Base-by-base conservation (phyloP, 192 early-diverging fungal genomes). In the Coemansia sp. region DNA sequence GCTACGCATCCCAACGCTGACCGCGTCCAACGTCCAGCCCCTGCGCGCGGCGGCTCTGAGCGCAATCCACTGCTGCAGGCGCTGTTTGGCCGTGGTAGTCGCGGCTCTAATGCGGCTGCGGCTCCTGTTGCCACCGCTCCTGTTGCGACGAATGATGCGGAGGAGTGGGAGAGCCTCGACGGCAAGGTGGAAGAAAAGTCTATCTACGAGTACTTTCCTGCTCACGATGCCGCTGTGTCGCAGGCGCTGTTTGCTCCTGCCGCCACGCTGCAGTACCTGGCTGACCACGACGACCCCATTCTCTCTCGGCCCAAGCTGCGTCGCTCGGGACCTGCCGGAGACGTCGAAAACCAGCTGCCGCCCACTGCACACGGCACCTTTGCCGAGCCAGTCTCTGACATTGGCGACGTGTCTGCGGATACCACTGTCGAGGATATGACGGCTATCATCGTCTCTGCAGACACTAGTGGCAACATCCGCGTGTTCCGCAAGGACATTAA, bases 401-500 rank as follows among this genome's bases (percentile, higher is more conserved):
- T 47, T 10, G 17, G 14, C 28, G 61, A 59, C 17, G 23, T 11
- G 19, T 40, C 40, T 17, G 26, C 65, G 26, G 26, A 26, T 28
- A 60, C 59, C 52, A 38, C 47, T 26, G 73, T 79, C 60, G 69
- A 86, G 47, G 75, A 76, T 49, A 72, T 69, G 64, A 73, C 78
- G 6, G 72, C 78, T 13, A 91, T 92, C 7, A 91, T 92, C 40
- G 79, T 90, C 30, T 86, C 88, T 8, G 84, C 89, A 11, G 90
- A 90, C 64, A 81, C 84, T 14, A 69, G 74, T 55, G 90, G 89
- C 39, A 67, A 68, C 57, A 89, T 92, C 62, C 84, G 88, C 35
- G 87, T 92, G 14, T 92, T 87, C 78, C 80, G 90, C 60, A 84
- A 86, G 37, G 90, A 91, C 62, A 85, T 82, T 28, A 84, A 84